phyloP scores from a whole-genome alignment of 2,329 filamentous ascomycete species.

The Aspergillus pseudoviridinutans region DNA sequence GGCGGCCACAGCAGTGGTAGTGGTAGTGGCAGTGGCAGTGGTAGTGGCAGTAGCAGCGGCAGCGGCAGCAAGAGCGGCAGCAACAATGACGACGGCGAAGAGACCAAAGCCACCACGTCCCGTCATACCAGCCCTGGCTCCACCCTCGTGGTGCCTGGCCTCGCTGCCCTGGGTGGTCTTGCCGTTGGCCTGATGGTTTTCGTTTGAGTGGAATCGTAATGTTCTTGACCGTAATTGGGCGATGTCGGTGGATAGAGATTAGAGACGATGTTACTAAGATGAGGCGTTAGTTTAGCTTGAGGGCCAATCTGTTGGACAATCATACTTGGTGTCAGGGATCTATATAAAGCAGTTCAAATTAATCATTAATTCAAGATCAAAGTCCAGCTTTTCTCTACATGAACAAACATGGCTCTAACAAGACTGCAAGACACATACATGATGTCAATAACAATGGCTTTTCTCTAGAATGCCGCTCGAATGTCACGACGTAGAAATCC shows the following conservation, averaged over 20 bases:
- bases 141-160: slow-evolving; percentile 22
- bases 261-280: not conserved
- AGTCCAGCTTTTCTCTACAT: not conserved
- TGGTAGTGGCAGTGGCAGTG: slow-evolving; percentile 1
- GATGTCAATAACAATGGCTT: not conserved
- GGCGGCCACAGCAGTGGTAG: not conserved
- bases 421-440: not conserved
- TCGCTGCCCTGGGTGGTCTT: slow-evolving; percentile 18
- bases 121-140: slow-evolving; percentile 19
- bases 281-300: not conserved
- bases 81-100: slow-evolving; percentile 3
- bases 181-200: slow-evolving; percentile 20
- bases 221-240: not conserved
- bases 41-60: not conserved
- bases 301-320: not conserved
- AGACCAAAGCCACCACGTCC: slow-evolving; percentile 8
- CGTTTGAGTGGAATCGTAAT: slow-evolving; percentile 14
- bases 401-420: not conserved
- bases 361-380: not conserved
- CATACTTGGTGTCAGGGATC: not conserved
- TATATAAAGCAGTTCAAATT: not conserved
- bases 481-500: slow-evolving; percentile 17
- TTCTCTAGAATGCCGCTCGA: not conserved
- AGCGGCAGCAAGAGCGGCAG: slow-evolving; percentile 6
- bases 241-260: not conserved